Conservation (phyloP, 371 early-diverging fungal species). For the Coemansia linderi region DNA sequence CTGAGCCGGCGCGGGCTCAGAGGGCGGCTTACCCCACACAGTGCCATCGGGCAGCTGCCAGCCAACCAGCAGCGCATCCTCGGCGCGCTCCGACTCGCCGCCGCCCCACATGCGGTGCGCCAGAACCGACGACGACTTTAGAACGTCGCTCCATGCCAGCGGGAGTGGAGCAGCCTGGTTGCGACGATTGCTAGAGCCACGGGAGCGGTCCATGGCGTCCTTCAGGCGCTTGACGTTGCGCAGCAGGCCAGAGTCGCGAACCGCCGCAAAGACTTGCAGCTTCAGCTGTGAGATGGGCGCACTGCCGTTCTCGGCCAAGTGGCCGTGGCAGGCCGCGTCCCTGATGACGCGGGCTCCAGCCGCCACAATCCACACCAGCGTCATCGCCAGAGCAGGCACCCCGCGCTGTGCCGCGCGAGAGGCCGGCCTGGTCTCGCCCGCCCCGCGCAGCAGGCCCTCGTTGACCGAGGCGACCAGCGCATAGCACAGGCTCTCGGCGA, state of each 20-base stretch:
- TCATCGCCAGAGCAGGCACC: slow-evolving; percentile 7
- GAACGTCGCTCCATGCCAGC: slow-evolving; percentile 6
- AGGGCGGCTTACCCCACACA: slow-evolving; percentile 28
- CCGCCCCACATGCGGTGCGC: slow-evolving; percentile 22
- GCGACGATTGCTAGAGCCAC: slow-evolving; percentile 15
- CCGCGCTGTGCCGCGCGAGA: slow-evolving; percentile 22
- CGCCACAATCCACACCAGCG: slow-evolving; percentile 29
- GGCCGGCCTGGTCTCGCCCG: slow-evolving; percentile 10
- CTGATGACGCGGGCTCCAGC: slow-evolving; percentile 20
- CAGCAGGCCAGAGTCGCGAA: slow-evolving; percentile 22
- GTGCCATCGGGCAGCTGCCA: slow-evolving; percentile 47
- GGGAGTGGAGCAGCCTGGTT: not conserved
- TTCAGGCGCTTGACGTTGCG: not conserved
- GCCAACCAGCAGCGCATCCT: slow-evolving; percentile 31
- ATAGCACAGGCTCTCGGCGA: slow-evolving; percentile 25
- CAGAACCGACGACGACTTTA: slow-evolving; percentile 5
- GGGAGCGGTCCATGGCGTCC: slow-evolving; percentile 18
- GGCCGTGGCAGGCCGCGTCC: slow-evolving; percentile 23
- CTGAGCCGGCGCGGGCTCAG: not conserved
- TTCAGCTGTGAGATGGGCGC: slow-evolving; percentile 11
- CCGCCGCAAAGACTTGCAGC: slow-evolving; percentile 11
- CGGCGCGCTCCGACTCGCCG: slow-evolving; percentile 5
- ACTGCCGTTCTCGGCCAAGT: slow-evolving; percentile 2
- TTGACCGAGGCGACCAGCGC: not conserved
- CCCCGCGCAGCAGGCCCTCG: slow-evolving; percentile 8